These are phyloP conservation scores for Microbotryomycetes sp. DNA, from an alignment of 1,284 basidiomycete species.

Conservation along the genomic window DNA sequence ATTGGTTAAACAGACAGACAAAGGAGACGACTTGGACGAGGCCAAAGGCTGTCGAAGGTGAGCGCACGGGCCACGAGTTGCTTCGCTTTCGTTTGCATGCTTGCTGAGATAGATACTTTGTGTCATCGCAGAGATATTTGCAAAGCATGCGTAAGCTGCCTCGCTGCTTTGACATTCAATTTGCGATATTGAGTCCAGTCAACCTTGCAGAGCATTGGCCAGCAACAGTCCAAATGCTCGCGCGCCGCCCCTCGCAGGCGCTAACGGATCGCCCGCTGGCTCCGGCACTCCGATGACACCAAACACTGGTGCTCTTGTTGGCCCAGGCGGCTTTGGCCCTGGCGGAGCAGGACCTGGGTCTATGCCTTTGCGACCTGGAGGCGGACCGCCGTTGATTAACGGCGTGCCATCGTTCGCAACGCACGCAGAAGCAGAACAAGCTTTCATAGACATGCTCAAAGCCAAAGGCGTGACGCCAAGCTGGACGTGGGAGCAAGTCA, in stretches of 20 bases:
- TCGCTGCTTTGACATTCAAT: neutral
- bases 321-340: conserved; percentile 22
- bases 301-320: conserved; percentile 30
- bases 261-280: neutral
- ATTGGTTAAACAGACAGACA: conserved; percentile 44
- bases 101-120: too few relatives aligned
- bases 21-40: conserved; percentile 95
- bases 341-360: conserved; percentile 10
- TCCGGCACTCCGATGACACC: conserved; percentile 13
- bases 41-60: conserved; percentile 77
- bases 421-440: conserved; percentile 82
- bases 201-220: neutral
- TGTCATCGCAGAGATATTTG: neutral
- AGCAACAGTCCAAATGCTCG: neutral
- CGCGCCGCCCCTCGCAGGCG: neutral
- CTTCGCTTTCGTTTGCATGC: too few relatives aligned
- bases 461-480: conserved; percentile 80
- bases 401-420: conserved; percentile 81
- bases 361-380: conserved; percentile 8
- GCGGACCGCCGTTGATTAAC: conserved; percentile 48
- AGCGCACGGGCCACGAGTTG: too few relatives aligned
- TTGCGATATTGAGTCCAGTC: conserved; percentile 2
- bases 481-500: conserved; percentile 98
- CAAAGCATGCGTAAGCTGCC: conserved; percentile 1
- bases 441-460: conserved; percentile 80